Base-by-base conservation (phyloP, 768 basidiomycete species). In the Mycena maculata region DNA sequence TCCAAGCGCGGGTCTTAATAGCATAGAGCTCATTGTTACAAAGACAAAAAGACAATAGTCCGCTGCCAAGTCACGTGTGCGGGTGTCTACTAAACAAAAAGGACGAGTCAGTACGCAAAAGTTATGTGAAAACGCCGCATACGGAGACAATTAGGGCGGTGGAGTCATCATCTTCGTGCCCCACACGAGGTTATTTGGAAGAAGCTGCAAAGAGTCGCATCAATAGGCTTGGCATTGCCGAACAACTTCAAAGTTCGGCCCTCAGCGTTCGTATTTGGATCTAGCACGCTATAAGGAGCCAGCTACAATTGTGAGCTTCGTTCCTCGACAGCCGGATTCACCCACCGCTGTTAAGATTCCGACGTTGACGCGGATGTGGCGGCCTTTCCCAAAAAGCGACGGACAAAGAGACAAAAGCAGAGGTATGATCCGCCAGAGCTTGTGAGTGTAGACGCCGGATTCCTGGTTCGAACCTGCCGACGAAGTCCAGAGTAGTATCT, bases 21-120 rank as follows among this genome's bases (percentile, higher is more conserved):
- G 42, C 2, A 60, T 13, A 38, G 27, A 16, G 11, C 52, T 58
- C 57, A 63, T 63, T 55, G 66, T 54, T 53, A 44, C 61, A 55
- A 62, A 68, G 61, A 68, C 60, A 61, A 68, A 68, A 68, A 68
- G 67, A 68, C 67, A 68, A 68, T 68, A 68, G 56, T 13, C n/a
- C 13, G 33, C 9, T n/a, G n/a, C 18, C 11, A 23, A 23, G 67
- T 68, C 56, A 68, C 67, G 5, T 12, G 56, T 68, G 56, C 62
- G 60, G 23, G 22, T 31, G 23, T n/a, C 42, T 27, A n/a, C 16
- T 20, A 59, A 36, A 68, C 61, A 68, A 68, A 68, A 63, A 63
- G 57, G 27, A 54, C 49, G 50, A 53, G 55, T 56, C 47, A 54
- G 50, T 22, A 39, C 3, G 61, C 33, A n/a, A 44, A 44, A 63